These are phyloP conservation scores for Dimocarpus longan DNA, from an alignment of 345 rosid species.

Conservation along the genomic window DNA sequence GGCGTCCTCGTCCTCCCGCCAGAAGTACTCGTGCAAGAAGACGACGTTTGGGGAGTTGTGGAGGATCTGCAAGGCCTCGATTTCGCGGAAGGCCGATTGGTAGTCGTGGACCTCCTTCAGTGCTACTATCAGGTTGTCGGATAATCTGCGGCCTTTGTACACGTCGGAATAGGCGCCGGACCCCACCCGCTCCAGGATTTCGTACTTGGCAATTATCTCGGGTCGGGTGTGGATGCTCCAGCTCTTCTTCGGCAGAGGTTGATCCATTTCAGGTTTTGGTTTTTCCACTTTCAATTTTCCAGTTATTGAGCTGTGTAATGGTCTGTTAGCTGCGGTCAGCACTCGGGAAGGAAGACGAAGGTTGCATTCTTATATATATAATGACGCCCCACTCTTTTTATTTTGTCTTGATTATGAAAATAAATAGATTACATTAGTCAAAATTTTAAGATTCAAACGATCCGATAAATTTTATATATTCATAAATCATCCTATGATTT, in stretches of 20 bases:
- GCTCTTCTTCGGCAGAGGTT: conserved; percentile 70
- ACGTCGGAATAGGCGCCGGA: conserved; percentile 96
- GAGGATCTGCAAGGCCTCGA: conserved; percentile 79
- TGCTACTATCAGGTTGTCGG: conserved; percentile 73
- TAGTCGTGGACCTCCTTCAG: conserved; percentile 96
- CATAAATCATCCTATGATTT: no score
- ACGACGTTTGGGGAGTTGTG: conserved; percentile 76
- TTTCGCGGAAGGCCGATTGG: conserved; percentile 92
- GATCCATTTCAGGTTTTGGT: conserved; percentile 36
- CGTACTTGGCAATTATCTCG: conserved; percentile 82
- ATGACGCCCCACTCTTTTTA: no score
- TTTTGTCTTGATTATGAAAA: no score
- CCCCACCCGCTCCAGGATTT: conserved; percentile 83
- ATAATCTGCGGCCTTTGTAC: conserved; percentile 73
- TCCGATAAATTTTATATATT: no score
- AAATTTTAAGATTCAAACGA: no score
- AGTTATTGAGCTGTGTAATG: not conserved
- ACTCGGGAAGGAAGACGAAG: not conserved
- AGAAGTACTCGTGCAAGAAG: conserved; percentile 80
- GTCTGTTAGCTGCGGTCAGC: not conserved
- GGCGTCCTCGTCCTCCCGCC: conserved; percentile 97
- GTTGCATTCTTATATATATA: no score
- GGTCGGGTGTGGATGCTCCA: conserved; percentile 96
- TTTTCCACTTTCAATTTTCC: not conserved
- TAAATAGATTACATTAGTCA: no score